These are phyloP conservation scores for Tripterygium wilfordii DNA, from an alignment of 177 flowering plant genomes.

Conservation along the genomic window DNA sequence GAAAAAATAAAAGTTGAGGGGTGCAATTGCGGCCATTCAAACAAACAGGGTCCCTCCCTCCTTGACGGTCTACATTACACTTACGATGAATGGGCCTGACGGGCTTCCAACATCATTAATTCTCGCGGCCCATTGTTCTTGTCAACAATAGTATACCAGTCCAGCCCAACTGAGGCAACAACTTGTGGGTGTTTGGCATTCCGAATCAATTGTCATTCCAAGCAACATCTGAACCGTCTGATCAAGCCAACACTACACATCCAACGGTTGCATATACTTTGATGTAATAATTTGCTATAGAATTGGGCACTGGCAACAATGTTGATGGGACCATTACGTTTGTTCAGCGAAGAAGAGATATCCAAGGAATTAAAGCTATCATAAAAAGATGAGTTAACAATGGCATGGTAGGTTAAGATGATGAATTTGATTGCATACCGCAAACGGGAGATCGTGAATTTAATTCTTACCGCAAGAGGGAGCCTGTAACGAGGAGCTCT, in stretches of 20 bases:
- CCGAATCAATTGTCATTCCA: neutral
- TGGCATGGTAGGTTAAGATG: too few species aligned
- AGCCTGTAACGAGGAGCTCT: too few species aligned
- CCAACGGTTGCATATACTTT: too few species aligned
- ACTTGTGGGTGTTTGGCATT: neutral
- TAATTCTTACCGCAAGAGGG: too few species aligned
- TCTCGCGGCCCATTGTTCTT: slow-evolving; percentile 20
- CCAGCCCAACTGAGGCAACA: slow-evolving; percentile 20
- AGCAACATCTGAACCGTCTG: too few species aligned
- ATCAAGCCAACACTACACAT: too few species aligned
- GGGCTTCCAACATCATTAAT: slow-evolving; percentile 22
- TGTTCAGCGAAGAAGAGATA: slow-evolving; percentile 18
- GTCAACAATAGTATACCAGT: slow-evolving; percentile 12
- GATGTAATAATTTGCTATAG: slow-evolving; percentile 1
- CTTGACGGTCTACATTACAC: slow-evolving; percentile 12
- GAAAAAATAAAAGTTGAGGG: too few species aligned
- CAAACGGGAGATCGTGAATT: too few species aligned
- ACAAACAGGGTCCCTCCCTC: slow-evolving; percentile 3
- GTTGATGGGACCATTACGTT: slow-evolving; percentile 14
- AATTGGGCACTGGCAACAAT: slow-evolving; percentile 15
- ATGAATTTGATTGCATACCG: too few species aligned
- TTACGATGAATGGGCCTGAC: slow-evolving; percentile 20
- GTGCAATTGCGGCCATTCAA: slow-evolving; percentile 11
- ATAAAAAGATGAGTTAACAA: too few species aligned
- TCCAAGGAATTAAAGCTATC: slow-evolving; percentile 10